phyloP scores from a whole-genome alignment of 331 rosid genomes.

The Dryas integrifolia region DNA sequence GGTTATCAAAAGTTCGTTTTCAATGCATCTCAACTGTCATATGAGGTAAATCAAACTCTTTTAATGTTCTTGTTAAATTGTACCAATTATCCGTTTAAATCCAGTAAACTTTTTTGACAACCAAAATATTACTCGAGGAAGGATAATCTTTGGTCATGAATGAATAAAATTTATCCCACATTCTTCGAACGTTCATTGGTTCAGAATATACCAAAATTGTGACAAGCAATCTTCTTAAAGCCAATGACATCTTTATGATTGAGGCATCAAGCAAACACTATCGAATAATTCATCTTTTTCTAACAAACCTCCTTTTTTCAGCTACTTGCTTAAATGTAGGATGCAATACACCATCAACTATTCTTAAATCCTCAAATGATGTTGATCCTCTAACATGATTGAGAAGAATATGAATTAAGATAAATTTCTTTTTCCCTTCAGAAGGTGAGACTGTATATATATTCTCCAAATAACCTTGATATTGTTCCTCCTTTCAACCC shows the following conservation, averaged over 20 bases:
- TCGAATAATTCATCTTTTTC: too few relatives aligned
- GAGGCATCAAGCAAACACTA: too few relatives aligned
- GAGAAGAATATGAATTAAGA: not conserved
- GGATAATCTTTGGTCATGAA: not conserved
- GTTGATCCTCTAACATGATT: not conserved
- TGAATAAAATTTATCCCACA: not conserved
- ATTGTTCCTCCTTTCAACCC: not conserved
- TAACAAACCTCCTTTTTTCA: too few relatives aligned
- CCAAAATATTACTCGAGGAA: not conserved
- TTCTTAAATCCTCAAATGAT: constrained; percentile 5
- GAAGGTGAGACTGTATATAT: not conserved
- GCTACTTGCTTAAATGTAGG: not conserved
- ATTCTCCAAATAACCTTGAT: not conserved
- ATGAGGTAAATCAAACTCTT: not conserved
- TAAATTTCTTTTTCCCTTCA: not conserved
- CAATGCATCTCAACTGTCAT: not conserved
- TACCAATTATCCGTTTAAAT: not conserved
- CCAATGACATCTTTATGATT: too few relatives aligned
- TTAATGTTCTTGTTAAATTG: not conserved
- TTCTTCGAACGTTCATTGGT: not conserved
- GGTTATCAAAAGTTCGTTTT: not conserved
- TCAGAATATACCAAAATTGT: not conserved
- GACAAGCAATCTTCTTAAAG: too few relatives aligned
- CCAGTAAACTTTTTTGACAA: not conserved
- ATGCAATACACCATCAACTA: not conserved